Evolutionary conservation across 2,329 filamentous ascomycete genomes (phyloP).

Genomic region (Cucurbitaria berberidis): DNA sequence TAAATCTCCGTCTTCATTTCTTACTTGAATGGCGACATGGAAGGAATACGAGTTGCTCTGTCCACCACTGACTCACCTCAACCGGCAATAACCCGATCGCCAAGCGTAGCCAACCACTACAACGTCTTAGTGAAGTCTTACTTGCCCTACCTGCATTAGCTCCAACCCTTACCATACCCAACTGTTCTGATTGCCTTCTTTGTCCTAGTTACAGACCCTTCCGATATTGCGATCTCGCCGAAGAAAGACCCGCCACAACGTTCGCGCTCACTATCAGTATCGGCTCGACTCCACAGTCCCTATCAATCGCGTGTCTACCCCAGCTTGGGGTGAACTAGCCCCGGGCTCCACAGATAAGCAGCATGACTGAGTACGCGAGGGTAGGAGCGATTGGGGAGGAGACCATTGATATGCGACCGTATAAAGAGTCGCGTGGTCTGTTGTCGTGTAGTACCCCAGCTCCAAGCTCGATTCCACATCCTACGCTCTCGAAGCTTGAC

Average conservation of each 20-base stretch:
- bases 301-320: slow-evolving; percentile 27
- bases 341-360: slow-evolving; percentile 29
- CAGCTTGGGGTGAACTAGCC: slow-evolving; percentile 27
- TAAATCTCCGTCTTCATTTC: not conserved
- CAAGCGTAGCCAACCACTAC: slow-evolving; percentile 16
- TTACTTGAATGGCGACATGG: not conserved
- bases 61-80: slow-evolving; percentile 12
- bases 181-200: slow-evolving; percentile 28
- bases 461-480: slow-evolving; percentile 3
- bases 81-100: slow-evolving; percentile 8
- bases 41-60: slow-evolving; percentile 18
- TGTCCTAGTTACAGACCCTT: slow-evolving; percentile 9
- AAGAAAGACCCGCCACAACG: slow-evolving; percentile 9
- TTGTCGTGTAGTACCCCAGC: slow-evolving; percentile 2
- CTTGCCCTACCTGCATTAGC: slow-evolving; percentile 17
- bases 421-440: slow-evolving; percentile 21
- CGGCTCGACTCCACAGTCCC: slow-evolving; percentile 15
- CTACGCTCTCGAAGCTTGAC: not conserved
- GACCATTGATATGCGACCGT: slow-evolving; percentile 7
- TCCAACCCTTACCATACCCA: slow-evolving; percentile 10
- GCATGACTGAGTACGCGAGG: slow-evolving; percentile 6
- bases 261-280: slow-evolving; percentile 1
- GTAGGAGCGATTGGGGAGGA: slow-evolving; percentile 2
- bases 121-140: slow-evolving; percentile 15
- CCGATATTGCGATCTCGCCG: slow-evolving; percentile 1